Evolutionary conservation across 805 yeast species (phyloP).

Genomic region (Candida sithepensis): DNA sequence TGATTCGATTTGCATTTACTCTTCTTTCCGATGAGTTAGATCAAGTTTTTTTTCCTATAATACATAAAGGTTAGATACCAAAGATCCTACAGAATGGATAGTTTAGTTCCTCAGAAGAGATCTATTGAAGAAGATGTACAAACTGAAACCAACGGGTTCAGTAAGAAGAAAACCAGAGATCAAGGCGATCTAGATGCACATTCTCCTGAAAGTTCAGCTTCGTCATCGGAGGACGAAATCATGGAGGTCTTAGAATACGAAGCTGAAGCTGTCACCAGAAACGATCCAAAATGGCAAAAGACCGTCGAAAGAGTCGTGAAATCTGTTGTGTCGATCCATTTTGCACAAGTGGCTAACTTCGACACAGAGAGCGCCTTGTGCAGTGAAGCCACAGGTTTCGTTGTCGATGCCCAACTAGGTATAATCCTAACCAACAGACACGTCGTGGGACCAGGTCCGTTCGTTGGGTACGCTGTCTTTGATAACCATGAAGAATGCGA

Average conservation of each 20-base stretch:
- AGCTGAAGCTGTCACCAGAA: slow-evolving; percentile 7
- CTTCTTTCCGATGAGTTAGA: no score
- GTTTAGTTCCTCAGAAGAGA: slow-evolving; percentile 11
- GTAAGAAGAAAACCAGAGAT: slow-evolving; percentile 8
- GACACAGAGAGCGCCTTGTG: slow-evolving; percentile 81
- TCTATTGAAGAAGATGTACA: slow-evolving; percentile 2
- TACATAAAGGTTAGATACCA: no score
- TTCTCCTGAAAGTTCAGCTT: background rate
- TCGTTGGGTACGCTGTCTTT: slow-evolving; percentile 85
- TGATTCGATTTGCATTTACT: background rate
- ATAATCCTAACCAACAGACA: slow-evolving; percentile 89
- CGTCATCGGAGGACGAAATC: slow-evolving; percentile 8
- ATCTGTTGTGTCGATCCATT: slow-evolving; percentile 85
- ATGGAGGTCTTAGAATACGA: slow-evolving; percentile 7
- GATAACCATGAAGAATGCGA: slow-evolving; percentile 93
- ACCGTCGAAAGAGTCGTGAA: slow-evolving; percentile 80
- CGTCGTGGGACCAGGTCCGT: slow-evolving; percentile 95
- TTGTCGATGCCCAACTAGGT: slow-evolving; percentile 79
- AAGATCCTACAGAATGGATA: background rate
- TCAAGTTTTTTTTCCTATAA: no score
- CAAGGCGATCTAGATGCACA: slow-evolving; percentile 2
- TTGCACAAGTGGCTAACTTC: slow-evolving; percentile 79
- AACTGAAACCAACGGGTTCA: background rate
- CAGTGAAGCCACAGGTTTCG: slow-evolving; percentile 93
- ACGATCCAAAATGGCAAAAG: slow-evolving; percentile 62